These are phyloP conservation scores for Cordyceps cicadae DNA, from an alignment of 2,329 filamentous ascomycete genomes.

Conservation along the genomic window DNA sequence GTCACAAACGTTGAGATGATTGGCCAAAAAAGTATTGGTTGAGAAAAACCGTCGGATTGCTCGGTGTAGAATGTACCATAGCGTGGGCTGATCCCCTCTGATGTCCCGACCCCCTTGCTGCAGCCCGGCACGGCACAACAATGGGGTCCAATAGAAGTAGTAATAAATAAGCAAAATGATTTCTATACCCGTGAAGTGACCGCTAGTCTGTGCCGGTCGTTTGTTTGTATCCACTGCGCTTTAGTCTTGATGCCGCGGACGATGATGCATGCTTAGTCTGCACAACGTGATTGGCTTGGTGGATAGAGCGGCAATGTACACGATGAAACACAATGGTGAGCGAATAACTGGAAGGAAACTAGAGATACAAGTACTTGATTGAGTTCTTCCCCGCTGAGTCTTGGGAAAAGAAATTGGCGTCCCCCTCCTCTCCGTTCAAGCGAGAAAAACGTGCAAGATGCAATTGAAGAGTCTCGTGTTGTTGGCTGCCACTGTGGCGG, in stretches of 20 bases:
- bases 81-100: neutral
- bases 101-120: neutral
- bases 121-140: neutral
- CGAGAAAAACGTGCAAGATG: neutral
- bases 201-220: neutral
- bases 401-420: no score
- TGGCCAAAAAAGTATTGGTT: neutral
- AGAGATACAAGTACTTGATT: neutral
- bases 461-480: neutral
- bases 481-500: neutral
- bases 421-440: no score
- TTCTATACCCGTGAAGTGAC: neutral
- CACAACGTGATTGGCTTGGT: conserved; percentile 1
- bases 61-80: neutral
- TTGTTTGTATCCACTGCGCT: conserved; percentile 1
- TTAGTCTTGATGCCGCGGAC: neutral
- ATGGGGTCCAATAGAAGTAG: neutral
- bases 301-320: neutral
- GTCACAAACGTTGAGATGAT: no score
- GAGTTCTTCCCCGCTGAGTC: no score
- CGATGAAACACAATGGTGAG: neutral
- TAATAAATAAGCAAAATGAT: neutral
- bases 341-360: neutral
- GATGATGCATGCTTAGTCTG: neutral
- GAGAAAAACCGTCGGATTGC: neutral